Evolutionary conservation across 805 yeast species (phyloP).

Genomic region (Jamesozyma rosinii): DNA sequence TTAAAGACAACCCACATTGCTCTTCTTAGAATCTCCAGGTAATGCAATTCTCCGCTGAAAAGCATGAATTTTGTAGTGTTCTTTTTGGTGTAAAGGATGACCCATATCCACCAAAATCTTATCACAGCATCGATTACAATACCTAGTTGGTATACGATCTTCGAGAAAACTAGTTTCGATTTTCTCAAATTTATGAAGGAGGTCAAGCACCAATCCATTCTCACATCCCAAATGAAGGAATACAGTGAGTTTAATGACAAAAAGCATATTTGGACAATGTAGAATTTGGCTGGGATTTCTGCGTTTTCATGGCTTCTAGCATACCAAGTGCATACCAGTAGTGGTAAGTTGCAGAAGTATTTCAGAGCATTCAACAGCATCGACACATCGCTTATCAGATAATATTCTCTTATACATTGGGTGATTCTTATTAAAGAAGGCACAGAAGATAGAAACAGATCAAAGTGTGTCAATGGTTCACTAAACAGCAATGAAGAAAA

Average conservation of each 20-base stretch:
- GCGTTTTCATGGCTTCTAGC: conserved; percentile 9
- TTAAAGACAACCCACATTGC: conserved; percentile 86
- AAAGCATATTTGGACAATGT: conserved; percentile 26
- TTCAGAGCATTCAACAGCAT: conserved; percentile 69
- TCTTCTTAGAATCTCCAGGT: conserved; percentile 71
- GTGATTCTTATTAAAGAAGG: conserved; percentile 72
- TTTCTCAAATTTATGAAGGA: conserved; percentile 32
- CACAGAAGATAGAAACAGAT: conserved; percentile 31
- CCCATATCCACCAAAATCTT: conserved; percentile 70
- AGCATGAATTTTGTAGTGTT: conserved; percentile 48
- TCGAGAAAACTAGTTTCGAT: conserved; percentile 12
- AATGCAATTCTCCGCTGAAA: conserved; percentile 46
- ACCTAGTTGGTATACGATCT: conserved; percentile 44
- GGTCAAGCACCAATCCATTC: conserved; percentile 78
- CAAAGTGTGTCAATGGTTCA: conserved; percentile 14
- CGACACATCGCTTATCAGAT: conserved; percentile 32
- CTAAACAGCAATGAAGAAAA: conserved; percentile 39
- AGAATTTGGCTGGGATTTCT: conserved; percentile 6
- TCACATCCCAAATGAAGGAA: conserved; percentile 82
- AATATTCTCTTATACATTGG: conserved; percentile 72
- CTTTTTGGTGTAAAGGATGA: conserved; percentile 28
- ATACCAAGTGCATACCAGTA: conserved; percentile 34
- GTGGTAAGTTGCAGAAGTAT: conserved; percentile 58
- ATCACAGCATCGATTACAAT: conserved; percentile 52
- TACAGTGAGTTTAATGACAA: conserved; percentile 62